Base-by-base conservation (phyloP, 768 basidiomycete genomes). In the Neoboletus magnificus region DNA sequence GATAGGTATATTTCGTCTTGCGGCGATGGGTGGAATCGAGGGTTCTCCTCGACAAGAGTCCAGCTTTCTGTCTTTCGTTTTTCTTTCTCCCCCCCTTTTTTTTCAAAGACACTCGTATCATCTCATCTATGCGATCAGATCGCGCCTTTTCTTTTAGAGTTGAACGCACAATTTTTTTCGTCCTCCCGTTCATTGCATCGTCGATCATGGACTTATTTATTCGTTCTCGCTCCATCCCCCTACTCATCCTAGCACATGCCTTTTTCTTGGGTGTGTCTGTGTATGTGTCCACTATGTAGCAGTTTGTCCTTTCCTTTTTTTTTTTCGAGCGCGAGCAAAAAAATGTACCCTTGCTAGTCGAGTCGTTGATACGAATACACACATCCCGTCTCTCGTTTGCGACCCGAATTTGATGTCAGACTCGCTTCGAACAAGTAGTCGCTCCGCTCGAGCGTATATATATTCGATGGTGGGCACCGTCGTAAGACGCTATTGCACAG, bases 151-250 rank as follows among this genome's bases (percentile, higher is more conserved):
- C n/a, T 51, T 51, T 29, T 47, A 57, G 54, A 54, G 15, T 22
- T 22, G 13, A 57, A 50, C 18, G 47, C 44, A 37, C 15, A n/a
- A 15, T 45, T 35, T 20, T 22, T 13, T 20, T 10, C 11, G 1
- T 4, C 42, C 18, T 3, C 33, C 20, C 49, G 22, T 49, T 50
- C 61, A 60, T 47, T 36, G 50, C 50, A 62, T 63, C 51, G 56
- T 63, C 37, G 53, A 47, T 10, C 63, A 66, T 48, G 61, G 57
- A 63, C 57, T 54, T 60, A 54, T 56, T 62, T 62, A 53, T 58
- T 40, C 16, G 13, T 30, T 33, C 23, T 25, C 11, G 32, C 27
- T 27, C 35, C 48, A 36, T 18, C 44, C 56, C n/a, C 4, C 18
- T 10, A 39, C 8, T 36, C 36, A 36, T 18, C 18, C 15, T 15